Evolutionary conservation across 139 green algal genomes (phyloP).

Genomic region (Trebouxia sp.): DNA sequence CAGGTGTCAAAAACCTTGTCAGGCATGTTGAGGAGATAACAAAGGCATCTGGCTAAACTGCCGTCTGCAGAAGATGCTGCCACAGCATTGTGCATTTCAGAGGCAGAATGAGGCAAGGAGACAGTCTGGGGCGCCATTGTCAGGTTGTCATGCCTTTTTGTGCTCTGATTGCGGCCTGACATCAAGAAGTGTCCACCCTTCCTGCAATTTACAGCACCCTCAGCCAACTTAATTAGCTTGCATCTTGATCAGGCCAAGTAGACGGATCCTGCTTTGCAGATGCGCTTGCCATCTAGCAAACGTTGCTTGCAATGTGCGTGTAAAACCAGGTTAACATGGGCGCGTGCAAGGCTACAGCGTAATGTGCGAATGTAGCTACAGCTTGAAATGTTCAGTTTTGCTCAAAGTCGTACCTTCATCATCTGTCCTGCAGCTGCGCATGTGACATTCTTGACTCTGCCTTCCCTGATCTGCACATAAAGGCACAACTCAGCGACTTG

Average conservation of each 20-base stretch:
- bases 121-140: background rate
- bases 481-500: background rate
- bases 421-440: slow-evolving; percentile 47
- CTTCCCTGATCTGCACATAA: slow-evolving; percentile 43
- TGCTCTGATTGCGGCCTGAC: slow-evolving; percentile 76
- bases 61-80: too few relatives aligned
- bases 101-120: background rate
- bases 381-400: background rate
- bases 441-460: slow-evolving; percentile 65
- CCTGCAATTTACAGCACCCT: too few relatives aligned
- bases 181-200: slow-evolving; percentile 89
- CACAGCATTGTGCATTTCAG: too few relatives aligned
- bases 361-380: background rate
- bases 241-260: background rate
- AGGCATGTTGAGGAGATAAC: too few relatives aligned
- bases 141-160: slow-evolving; percentile 50
- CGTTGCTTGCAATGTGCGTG: slow-evolving; percentile 38
- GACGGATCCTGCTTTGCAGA: slow-evolving; percentile 61
- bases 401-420: slow-evolving; percentile 38
- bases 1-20: too few relatives aligned
- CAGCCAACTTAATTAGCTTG: too few relatives aligned
- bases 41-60: too few relatives aligned
- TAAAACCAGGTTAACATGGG: background rate
- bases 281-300: slow-evolving; percentile 84
- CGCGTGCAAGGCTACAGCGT: background rate